Conservation (phyloP, 192 early-diverging fungal genomes). For the Gonapodya sp. region DNA sequence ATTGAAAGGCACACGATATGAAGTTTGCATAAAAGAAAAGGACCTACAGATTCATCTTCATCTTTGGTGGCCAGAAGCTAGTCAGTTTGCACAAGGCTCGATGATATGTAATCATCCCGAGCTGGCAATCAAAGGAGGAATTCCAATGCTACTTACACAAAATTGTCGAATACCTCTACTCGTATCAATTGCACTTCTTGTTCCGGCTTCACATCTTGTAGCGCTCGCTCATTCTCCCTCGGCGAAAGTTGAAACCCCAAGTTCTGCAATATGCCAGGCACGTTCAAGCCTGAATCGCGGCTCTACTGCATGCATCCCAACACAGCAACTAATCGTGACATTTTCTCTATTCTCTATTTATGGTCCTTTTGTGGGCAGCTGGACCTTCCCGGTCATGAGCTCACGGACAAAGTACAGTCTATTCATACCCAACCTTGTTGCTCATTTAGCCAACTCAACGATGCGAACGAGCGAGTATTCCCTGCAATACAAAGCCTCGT, state of each 20-base stretch:
- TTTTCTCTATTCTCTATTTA: too few species aligned
- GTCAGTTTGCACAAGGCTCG: too few species aligned
- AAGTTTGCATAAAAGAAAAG: too few species aligned
- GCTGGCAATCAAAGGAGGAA: too few species aligned
- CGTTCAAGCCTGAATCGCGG: neutral
- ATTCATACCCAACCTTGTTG: slow-evolving; percentile 27
- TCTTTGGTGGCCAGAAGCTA: too few species aligned
- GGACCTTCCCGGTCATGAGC: neutral
- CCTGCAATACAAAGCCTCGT: slow-evolving; percentile 66
- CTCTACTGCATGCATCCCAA: too few species aligned
- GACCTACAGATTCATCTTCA: too few species aligned
- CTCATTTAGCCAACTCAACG: slow-evolving; percentile 63
- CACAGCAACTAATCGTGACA: too few species aligned
- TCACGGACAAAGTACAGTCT: neutral
- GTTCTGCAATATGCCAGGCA: neutral
- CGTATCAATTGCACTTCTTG: neutral
- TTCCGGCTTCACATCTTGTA: neutral
- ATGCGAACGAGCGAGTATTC: slow-evolving; percentile 62
- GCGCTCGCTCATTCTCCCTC: neutral
- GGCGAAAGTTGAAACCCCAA: too few species aligned
- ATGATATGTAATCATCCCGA: too few species aligned
- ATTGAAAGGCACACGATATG: neutral
- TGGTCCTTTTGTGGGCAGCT: too few species aligned
- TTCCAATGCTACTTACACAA: neutral
- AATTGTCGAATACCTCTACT: neutral